A percentile compares a stretch with the other conserved stretches of the same genome.
These are phyloP conservation scores for Dothidotthia symphoricarpi DNA, from an alignment of 2,329 filamentous ascomycete genomes.

Conservation along the genomic window DNA sequence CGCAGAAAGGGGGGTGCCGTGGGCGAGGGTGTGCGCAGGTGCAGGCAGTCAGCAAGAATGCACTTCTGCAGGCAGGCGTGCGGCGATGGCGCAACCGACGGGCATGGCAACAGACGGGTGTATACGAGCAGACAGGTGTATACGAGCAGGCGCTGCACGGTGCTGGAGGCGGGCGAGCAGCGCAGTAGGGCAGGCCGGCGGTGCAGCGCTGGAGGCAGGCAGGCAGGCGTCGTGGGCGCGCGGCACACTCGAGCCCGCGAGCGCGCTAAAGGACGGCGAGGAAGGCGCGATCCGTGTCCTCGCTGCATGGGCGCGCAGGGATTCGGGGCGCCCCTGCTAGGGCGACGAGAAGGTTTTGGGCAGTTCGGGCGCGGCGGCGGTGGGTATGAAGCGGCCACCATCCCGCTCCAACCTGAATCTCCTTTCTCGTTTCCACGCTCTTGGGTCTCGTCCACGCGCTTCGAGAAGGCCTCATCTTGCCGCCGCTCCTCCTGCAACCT, in stretches of 20 bases:
- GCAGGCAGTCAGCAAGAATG: too few relatives aligned
- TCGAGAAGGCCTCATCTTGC: conserved; percentile 28
- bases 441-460: conserved; percentile 35
- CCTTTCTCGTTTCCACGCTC: conserved; percentile 36
- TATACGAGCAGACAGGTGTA: too few relatives aligned
- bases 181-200: too few relatives aligned
- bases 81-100: too few relatives aligned
- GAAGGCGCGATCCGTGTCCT: conserved; percentile 18
- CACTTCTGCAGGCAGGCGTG: too few relatives aligned
- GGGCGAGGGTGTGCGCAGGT: background rate
- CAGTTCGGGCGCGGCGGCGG: conserved; percentile 23
- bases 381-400: conserved; percentile 34
- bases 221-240: conserved; percentile 6
- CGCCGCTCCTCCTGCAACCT: conserved; percentile 9
- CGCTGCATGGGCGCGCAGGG: conserved; percentile 27
- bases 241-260: conserved; percentile 11
- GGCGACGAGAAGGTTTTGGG: conserved; percentile 28
- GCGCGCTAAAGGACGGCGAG: conserved; percentile 18
- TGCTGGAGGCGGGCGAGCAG: too few relatives aligned
- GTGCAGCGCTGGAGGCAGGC: too few relatives aligned
- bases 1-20: conserved; percentile 6
- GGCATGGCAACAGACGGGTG: too few relatives aligned
- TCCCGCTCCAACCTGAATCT: conserved; percentile 35
- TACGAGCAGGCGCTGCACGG: too few relatives aligned
- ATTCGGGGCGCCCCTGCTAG: conserved; percentile 20